phyloP scores from a whole-genome alignment of 2,329 filamentous ascomycete species.

The Verticillium zaregamsianum region DNA sequence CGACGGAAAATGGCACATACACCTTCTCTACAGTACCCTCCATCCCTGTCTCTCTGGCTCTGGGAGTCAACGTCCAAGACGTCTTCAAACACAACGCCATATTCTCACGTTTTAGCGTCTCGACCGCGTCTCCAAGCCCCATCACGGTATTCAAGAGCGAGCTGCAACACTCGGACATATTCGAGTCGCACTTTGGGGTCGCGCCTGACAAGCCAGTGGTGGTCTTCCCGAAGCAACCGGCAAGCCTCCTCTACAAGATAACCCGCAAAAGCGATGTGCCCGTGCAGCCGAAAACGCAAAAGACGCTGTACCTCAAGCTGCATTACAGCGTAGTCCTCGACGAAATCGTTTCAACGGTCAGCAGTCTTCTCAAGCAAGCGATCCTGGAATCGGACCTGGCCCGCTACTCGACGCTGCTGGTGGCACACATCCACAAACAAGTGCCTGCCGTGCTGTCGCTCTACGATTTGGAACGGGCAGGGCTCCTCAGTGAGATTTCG shows the following conservation, averaged over 20 bases:
- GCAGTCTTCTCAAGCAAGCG: constrained; percentile 34
- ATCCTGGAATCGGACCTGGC: constrained; percentile 35
- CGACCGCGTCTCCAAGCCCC: constrained; percentile 71
- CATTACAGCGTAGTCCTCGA: constrained; percentile 74
- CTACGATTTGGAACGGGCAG: constrained; percentile 53
- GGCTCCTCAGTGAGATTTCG: constrained; percentile 46
- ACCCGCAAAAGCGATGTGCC: constrained; percentile 41
- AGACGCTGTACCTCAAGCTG: constrained; percentile 63
- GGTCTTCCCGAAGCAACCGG: constrained; percentile 78
- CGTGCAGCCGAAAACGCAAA: constrained; percentile 29
- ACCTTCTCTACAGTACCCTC: constrained; percentile 58
- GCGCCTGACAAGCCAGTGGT: constrained; percentile 49
- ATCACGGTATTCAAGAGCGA: constrained; percentile 68
- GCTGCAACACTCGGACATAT: constrained; percentile 66
- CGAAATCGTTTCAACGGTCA: constrained; percentile 56
- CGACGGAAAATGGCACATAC: constrained; percentile 62
- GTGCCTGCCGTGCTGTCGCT: constrained; percentile 38
- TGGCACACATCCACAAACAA: constrained; percentile 38
- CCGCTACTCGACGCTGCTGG: constrained; percentile 43
- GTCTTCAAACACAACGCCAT: constrained; percentile 80
- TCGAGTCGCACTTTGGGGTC: constrained; percentile 58
- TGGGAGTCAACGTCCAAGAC: constrained; percentile 96
- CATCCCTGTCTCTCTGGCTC: constrained; percentile 69
- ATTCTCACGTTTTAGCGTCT: constrained; percentile 88
- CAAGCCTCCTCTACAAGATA: constrained; percentile 77